These are phyloP conservation scores for Suhomyces vadensis DNA, from an alignment of 805 yeast genomes.

Conservation along the genomic window DNA sequence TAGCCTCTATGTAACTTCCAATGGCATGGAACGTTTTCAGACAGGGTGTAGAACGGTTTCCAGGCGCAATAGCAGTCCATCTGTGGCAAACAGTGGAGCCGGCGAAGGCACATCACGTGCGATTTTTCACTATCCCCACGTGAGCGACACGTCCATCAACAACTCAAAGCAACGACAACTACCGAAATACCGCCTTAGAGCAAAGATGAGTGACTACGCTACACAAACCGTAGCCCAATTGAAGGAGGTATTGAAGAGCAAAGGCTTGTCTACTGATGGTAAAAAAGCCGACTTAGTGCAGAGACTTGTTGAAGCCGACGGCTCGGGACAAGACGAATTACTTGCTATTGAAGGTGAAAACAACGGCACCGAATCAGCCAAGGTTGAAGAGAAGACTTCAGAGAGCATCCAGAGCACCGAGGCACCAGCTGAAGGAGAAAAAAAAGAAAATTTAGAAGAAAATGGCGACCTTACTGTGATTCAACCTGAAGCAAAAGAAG, in stretches of 20 bases:
- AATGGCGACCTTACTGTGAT: constrained; percentile 16
- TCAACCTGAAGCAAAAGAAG: constrained; percentile 27
- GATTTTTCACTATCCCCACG: neutral
- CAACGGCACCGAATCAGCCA: too few relatives aligned
- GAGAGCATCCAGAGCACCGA: neutral
- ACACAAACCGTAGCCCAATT: constrained; percentile 80
- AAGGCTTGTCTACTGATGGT: constrained; percentile 70
- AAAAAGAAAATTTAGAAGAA: constrained; percentile 13
- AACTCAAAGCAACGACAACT: constrained; percentile 2
- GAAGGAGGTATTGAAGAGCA: constrained; percentile 69
- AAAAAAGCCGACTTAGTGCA: constrained; percentile 76
- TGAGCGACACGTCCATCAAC: constrained; percentile 1
- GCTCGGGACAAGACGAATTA: constrained; percentile 13
- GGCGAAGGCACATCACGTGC: neutral
- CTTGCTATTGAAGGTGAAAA: constrained; percentile 14
- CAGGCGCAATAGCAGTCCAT: neutral
- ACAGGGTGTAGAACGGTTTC: too few relatives aligned
- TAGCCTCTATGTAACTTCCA: too few relatives aligned
- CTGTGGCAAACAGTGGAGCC: neutral
- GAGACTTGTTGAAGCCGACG: constrained; percentile 62
- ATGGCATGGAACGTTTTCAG: too few relatives aligned
- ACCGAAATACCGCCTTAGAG: constrained; percentile 3
- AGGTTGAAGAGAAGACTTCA: neutral
- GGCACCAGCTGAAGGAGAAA: constrained; percentile 16
- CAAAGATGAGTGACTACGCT: constrained; percentile 54